Percentiles rank a stretch among this genome's conserved stretches.
Evolutionary conservation across 176 grass and related monocot genomes (phyloP).

Genomic region (Saccharum spontaneum): DNA sequence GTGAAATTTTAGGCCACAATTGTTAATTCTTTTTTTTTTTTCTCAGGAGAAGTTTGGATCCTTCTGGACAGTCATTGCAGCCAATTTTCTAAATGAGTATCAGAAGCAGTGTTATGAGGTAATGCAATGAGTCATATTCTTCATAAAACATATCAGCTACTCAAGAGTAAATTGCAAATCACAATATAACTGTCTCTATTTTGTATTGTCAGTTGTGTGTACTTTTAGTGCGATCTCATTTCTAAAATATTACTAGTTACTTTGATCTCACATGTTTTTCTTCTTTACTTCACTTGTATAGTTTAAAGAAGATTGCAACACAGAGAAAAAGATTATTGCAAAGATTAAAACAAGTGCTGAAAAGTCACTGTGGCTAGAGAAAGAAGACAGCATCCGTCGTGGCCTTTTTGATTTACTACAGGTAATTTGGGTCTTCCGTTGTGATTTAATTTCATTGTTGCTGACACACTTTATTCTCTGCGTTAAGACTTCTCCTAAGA

Average conservation of each 20-base stretch:
- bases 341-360: constrained; percentile 81
- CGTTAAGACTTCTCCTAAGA: constrained; percentile 3
- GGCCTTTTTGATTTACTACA: constrained; percentile 87
- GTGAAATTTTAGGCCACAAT: constrained; percentile 24
- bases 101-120: constrained; percentile 91
- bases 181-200: constrained; percentile 4
- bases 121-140: constrained; percentile 29
- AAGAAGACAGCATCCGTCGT: constrained; percentile 71
- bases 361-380: constrained; percentile 82
- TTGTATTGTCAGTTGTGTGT: constrained; percentile 1
- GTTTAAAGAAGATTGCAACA: constrained; percentile 99
- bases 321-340: constrained; percentile 90
- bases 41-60: constrained; percentile 86
- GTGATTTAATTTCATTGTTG: constrained; percentile 17
- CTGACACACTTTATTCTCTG: background rate
- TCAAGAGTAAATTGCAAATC: constrained; percentile 4
- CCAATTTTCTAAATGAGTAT: constrained; percentile 85
- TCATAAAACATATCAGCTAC: constrained; percentile 7
- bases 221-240: background rate
- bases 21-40: constrained; percentile 35
- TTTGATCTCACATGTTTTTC: constrained; percentile 4
- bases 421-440: constrained; percentile 45
- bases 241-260: background rate
- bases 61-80: constrained; percentile 76
- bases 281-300: constrained; percentile 43